Evolutionary conservation across 306 rosid genomes (phyloP), one percentile per base, ranked within the genome.

Genomic region (Pachyrhizus erosus): DNA sequence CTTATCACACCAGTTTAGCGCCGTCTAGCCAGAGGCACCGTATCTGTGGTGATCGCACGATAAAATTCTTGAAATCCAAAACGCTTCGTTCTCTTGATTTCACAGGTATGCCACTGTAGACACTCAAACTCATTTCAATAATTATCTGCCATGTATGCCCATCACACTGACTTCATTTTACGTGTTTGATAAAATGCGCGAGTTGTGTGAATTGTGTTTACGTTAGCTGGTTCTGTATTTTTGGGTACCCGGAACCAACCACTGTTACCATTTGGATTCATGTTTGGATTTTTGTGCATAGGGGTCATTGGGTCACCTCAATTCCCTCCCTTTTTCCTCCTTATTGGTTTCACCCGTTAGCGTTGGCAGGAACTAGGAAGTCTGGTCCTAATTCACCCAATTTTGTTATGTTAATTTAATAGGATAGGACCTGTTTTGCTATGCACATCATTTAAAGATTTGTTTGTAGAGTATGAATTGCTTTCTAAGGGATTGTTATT

Each of bases 401-500:
- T 6, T 13, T 27, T 33, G 37, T 77, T 57, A 40, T 62, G 70
- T 39, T 61, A 61, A 83, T 49, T 71, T 24, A 29, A 61, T 13
- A 13, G 51, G 74, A 66, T 65, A 0, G 55, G 21, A 60, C 76
- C 52, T 55, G 26, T 70, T 13, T 39, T 27, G 69, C 18, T 72
- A 76, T 67, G 42, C 68, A 27, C 43, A 18, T 76, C 74, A 4
- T 18, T 42, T 83, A 70, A 62, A 24, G 52, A 37, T 37, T 82
- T 84, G 81, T 65, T 84, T 75, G 46, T 64, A 33, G 73, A 67
- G 65, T 64, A 51, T 82, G 23, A 58, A 82, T 81, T 82, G 58
- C 42, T 51, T 79, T 76, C 24, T 65, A 57, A 17, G 73, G 9
- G 4, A 7, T 9, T 8, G 34, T 8, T 27, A 2, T 48, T 6